Conservation (phyloP, 345 rosid genomes). For the Murraya paniculata region DNA sequence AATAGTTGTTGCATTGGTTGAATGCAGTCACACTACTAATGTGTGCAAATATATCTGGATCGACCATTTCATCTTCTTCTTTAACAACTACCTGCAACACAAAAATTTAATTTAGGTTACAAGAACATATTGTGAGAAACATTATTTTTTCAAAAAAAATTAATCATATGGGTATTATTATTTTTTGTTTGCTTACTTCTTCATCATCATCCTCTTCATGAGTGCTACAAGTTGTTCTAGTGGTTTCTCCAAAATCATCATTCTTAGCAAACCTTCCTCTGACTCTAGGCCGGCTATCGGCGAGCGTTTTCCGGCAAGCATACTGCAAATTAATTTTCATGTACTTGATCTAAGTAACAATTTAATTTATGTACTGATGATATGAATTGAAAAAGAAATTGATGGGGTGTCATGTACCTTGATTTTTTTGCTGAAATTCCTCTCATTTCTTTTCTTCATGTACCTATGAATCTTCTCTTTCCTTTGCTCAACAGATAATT, state of each 20-base stretch:
- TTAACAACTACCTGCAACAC: slow-evolving; percentile 56
- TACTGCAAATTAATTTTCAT: slow-evolving; percentile 42
- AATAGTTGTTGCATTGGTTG: slow-evolving; percentile 71
- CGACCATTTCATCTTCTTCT: slow-evolving; percentile 67
- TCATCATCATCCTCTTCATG: slow-evolving; percentile 80
- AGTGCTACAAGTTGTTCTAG: slow-evolving; percentile 42
- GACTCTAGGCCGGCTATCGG: slow-evolving; percentile 91
- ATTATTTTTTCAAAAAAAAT: too few relatives aligned
- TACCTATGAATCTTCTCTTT: slow-evolving; percentile 92
- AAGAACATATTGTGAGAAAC: neutral
- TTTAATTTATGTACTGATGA: too few relatives aligned
- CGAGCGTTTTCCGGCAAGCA: slow-evolving; percentile 91
- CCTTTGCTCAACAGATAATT: slow-evolving; percentile 80
- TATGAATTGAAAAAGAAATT: neutral
- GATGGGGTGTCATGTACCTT: slow-evolving; percentile 44
- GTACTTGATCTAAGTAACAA: neutral
- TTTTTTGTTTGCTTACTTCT: slow-evolving; percentile 38
- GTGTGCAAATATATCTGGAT: slow-evolving; percentile 81
- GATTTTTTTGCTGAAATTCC: slow-evolving; percentile 96
- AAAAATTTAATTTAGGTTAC: neutral
- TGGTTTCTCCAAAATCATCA: slow-evolving; percentile 65
- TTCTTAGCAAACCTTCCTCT: slow-evolving; percentile 95
- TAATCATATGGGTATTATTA: too few relatives aligned
- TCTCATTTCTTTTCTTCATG: slow-evolving; percentile 90
- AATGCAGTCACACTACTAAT: slow-evolving; percentile 83